Evolutionary conservation across 164 flowering plant species (phyloP).

Genomic region (Vitis riparia): DNA sequence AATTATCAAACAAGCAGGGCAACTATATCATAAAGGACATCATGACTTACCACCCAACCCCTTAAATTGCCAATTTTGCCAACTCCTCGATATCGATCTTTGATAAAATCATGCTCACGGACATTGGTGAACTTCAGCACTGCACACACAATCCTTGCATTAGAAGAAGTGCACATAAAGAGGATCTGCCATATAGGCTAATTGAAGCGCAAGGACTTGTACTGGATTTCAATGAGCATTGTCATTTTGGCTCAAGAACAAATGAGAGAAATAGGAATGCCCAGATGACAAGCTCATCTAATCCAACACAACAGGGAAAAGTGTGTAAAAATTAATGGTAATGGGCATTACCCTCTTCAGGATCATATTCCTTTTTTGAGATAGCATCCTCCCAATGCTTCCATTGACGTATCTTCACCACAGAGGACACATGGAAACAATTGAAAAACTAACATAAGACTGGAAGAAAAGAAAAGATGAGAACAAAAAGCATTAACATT

Average conservation of each 20-base stretch:
- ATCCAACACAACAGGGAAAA: not conserved
- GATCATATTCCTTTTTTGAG: conserved; percentile 4
- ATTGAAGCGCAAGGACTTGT: too few species aligned
- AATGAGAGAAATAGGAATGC: too few species aligned
- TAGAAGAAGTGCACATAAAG: not conserved
- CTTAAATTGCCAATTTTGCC: conserved; percentile 41
- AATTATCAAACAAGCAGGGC: too few species aligned
- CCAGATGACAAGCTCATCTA: not conserved
- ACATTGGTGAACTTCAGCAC: conserved; percentile 61
- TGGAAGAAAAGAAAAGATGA: not conserved
- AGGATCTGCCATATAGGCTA: too few species aligned
- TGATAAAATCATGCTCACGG: conserved; percentile 69
- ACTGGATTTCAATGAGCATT: too few species aligned
- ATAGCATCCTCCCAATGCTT: conserved; percentile 27
- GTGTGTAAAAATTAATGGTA: not conserved
- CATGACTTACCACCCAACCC: conserved; percentile 70
- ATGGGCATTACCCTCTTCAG: conserved; percentile 13
- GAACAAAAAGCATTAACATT: too few species aligned
- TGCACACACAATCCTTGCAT: conserved; percentile 22
- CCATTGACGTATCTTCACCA: conserved; percentile 21
- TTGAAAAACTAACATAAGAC: not conserved
- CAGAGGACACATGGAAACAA: not conserved
- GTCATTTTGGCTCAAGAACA: too few species aligned
- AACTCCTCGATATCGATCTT: conserved; percentile 53
- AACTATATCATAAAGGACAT: too few species aligned